Conservation (phyloP, 257 asterid genomes). For the Penstemon davidsonii region DNA sequence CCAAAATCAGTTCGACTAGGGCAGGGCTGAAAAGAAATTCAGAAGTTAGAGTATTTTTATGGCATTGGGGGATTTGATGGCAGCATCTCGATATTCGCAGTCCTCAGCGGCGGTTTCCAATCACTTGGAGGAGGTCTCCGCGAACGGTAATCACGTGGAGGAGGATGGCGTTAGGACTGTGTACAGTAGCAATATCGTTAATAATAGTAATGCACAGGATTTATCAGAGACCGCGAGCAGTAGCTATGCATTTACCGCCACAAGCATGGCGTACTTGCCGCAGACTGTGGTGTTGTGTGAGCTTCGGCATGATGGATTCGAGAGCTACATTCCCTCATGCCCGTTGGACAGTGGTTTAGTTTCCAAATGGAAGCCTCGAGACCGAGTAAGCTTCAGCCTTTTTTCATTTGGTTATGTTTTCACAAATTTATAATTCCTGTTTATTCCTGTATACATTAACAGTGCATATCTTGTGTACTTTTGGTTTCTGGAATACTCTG, state of each 20-base stretch:
- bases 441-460: background rate
- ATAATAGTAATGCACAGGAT: slow-evolving; percentile 46
- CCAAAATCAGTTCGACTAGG: slow-evolving; percentile 82
- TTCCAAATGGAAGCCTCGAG: slow-evolving; percentile 94
- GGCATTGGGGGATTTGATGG: slow-evolving; percentile 99
- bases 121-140: slow-evolving; percentile 65
- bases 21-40: slow-evolving; percentile 53
- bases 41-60: slow-evolving; percentile 38
- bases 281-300: slow-evolving; percentile 85
- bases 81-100: slow-evolving; percentile 84
- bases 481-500: slow-evolving; percentile 6
- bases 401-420: background rate
- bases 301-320: slow-evolving; percentile 90
- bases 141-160: slow-evolving; percentile 49
- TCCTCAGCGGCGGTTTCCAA: slow-evolving; percentile 67
- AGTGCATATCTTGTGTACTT: background rate
- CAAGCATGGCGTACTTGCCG: slow-evolving; percentile 90
- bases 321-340: slow-evolving; percentile 74
- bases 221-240: slow-evolving; percentile 62
- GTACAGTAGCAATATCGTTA: slow-evolving; percentile 38
- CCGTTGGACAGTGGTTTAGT: slow-evolving; percentile 89
- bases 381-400: slow-evolving; percentile 58
- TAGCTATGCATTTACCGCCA: slow-evolving; percentile 58
- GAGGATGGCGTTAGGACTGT: slow-evolving; percentile 56
- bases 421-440: background rate